Evolutionary conservation across 352 stramenopile species (phyloP), one percentile per base, ranked within the genome.

Genomic region (Globisporangium nunn): DNA sequence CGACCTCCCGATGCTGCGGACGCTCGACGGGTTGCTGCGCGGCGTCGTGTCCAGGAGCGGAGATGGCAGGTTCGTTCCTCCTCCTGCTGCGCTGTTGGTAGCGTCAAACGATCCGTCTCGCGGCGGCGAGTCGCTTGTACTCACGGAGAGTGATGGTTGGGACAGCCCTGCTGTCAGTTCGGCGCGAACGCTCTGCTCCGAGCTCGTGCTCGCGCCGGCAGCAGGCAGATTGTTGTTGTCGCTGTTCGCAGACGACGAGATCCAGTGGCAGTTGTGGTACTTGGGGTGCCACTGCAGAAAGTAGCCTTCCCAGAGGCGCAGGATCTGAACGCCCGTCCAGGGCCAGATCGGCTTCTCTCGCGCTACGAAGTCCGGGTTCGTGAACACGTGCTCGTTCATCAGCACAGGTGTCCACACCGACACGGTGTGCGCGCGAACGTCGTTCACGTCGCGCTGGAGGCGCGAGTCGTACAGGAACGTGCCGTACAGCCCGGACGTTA

Each of bases 251-350:
- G 65, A 87, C 46, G 75, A 87, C 46, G 75, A 78, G 1, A 80
- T 74, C 79, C 81, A 91, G 31, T 81, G 74, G 54, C 79, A 89
- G 37, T 87, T 85, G 62, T 85, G 75, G 63, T 82, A 93, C 64
- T 90, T 89, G 7, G 82, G 80, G 53, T 93, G 82, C 78, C 79
- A 91, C 56, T 94, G 85, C 55, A 94, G 87, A 52, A 91, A 94
- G 52, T 92, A 94, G 39, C 73, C 69, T 6, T 91, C 81, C 85
- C 85, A 94, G 7, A 94, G 48, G 40, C 69, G 71, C 58, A 94
- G 74, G 78, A 89, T 91, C 54, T 91, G 84, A 49, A 70, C 74
- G 33, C 78, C 85, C 2, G 78, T 80, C 85, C 85, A 94, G 1
- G 83, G 80, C 85, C 85, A 94, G 52, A 92, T 81, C 4, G 85